phyloP scores from a whole-genome alignment of 192 early-diverging fungal genomes.

The Backusella sp. region DNA sequence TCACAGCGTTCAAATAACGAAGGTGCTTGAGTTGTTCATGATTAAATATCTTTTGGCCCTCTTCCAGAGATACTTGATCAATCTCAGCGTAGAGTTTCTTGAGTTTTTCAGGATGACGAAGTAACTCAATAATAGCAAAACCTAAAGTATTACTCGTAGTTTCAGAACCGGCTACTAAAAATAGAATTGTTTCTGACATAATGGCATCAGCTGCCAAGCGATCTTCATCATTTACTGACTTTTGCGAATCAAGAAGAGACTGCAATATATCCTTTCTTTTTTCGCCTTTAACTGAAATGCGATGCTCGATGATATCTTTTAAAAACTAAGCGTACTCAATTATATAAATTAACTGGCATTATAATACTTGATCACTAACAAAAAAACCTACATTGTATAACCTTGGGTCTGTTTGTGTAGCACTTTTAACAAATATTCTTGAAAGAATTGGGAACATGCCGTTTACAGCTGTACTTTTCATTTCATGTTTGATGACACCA shows the following conservation, averaged over 20 bases:
- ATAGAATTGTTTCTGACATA: slow-evolving; percentile 35
- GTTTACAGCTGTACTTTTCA: slow-evolving; percentile 9
- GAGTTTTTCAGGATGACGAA: slow-evolving; percentile 10
- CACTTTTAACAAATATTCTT: background rate
- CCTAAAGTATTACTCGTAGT: slow-evolving; percentile 34
- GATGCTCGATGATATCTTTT: slow-evolving; percentile 15
- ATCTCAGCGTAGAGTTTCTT: slow-evolving; percentile 19
- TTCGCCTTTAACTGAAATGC: background rate
- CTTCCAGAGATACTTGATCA: slow-evolving; percentile 13
- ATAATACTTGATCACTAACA: background rate
- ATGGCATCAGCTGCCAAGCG: slow-evolving; percentile 42
- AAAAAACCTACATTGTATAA: background rate
- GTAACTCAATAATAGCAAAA: slow-evolving; percentile 31
- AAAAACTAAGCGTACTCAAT: slow-evolving; percentile 20
- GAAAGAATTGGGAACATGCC: background rate
- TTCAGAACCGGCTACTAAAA: slow-evolving; percentile 39
- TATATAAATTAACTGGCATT: background rate
- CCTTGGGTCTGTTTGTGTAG: background rate
- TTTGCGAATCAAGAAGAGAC: slow-evolving; percentile 42
- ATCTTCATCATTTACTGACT: slow-evolving; percentile 29
- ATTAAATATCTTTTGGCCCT: background rate
- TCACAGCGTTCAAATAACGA: slow-evolving; percentile 49
- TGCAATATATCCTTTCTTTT: slow-evolving; percentile 45
- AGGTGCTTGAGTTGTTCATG: slow-evolving; percentile 44
- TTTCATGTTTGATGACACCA: slow-evolving; percentile 9